A percentile compares a stretch with the other conserved stretches of the same genome.
Evolutionary conservation across 2,329 filamentous ascomycete genomes (phyloP).

Genomic region (Microcyclospora pomicola): DNA sequence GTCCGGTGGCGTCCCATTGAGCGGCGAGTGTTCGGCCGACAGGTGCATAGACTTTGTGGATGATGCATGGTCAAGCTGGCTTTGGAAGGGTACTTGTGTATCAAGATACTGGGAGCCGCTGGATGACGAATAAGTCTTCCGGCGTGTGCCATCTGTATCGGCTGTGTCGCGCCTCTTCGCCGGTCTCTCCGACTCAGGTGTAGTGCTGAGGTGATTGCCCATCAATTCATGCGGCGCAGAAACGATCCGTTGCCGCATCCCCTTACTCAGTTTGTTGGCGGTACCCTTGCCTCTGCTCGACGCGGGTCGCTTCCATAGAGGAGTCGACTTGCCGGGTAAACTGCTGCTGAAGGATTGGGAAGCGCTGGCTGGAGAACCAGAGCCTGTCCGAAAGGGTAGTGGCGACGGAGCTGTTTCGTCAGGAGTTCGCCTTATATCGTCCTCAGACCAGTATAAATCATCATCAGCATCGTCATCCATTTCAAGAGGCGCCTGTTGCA

Average conservation of each 20-base stretch:
- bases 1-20: slow-evolving; percentile 4
- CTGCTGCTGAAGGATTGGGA: slow-evolving; percentile 34
- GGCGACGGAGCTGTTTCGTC: slow-evolving; percentile 4
- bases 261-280: slow-evolving; percentile 16
- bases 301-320: slow-evolving; percentile 25
- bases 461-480: slow-evolving; percentile 14
- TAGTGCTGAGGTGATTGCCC: slow-evolving; percentile 24
- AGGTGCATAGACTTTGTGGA: slow-evolving; percentile 4
- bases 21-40: slow-evolving; percentile 5
- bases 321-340: slow-evolving; percentile 15
- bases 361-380: slow-evolving; percentile 11
- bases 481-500: slow-evolving; percentile 13
- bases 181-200: slow-evolving; percentile 22
- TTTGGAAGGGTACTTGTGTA: slow-evolving; percentile 8
- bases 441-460: background rate
- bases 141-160: slow-evolving; percentile 5
- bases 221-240: slow-evolving; percentile 24
- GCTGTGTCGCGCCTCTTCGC: slow-evolving; percentile 20
- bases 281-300: slow-evolving; percentile 21
- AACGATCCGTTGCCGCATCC: slow-evolving; percentile 11
- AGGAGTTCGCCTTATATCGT: background rate
- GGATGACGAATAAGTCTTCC: slow-evolving; percentile 16
- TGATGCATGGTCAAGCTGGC: slow-evolving; percentile 12
- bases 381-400: slow-evolving; percentile 9
- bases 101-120: slow-evolving; percentile 6